Base-by-base conservation (phyloP, 176 grass and related monocot species). In the Luzula sylvatica region DNA sequence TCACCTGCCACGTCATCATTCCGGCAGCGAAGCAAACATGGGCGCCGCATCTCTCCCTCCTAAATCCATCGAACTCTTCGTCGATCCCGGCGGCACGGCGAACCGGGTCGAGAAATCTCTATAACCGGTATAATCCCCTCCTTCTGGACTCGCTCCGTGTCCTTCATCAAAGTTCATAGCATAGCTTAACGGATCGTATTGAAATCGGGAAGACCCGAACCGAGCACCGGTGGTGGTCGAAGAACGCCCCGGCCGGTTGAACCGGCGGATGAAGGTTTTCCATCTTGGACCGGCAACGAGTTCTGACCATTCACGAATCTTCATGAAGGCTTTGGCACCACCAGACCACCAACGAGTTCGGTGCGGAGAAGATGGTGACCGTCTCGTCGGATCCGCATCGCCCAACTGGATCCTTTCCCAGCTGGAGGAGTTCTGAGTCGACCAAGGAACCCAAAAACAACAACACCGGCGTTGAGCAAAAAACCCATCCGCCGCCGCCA, bases 81-180 rank as follows among this genome's bases (percentile, higher is more conserved):
- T 26, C 0, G 81, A 69, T 1, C 58, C 25, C 23, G 75, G 89
- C 42, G 42, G 68, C 42, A 67, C 77, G 11, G 49, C 81, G 50
- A 87, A 98, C 46, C 92, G 78, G 11, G 71, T 12, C 13, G 85
- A 72, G 81, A 90, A 90, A 79, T 87, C 78, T 41, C 60, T 81
- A 81, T 59, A 88, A 0, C 47, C 78, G 2, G 26, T 3, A 46
- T 56, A 52, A 26, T 58, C 66, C 11, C 59, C 75, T 7, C 59
- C 75, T 11, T 80, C 74, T 7, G 78, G 78, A 71, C 42, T 75
- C 1, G 30, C 47, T 39, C 14, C 71, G 65, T 83, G 76, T 18
- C 90, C 90, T 50, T 96, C 84, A 46, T 96, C 84, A 62, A 96
- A 96, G 69, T 96, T 96, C 77, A 96, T 81, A n/a, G 90, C 66